A percentile compares a stretch with the other conserved stretches of the same genome.
Evolutionary conservation across 2,329 filamentous ascomycete species (phyloP).

Genomic region (Alternaria viburni): DNA sequence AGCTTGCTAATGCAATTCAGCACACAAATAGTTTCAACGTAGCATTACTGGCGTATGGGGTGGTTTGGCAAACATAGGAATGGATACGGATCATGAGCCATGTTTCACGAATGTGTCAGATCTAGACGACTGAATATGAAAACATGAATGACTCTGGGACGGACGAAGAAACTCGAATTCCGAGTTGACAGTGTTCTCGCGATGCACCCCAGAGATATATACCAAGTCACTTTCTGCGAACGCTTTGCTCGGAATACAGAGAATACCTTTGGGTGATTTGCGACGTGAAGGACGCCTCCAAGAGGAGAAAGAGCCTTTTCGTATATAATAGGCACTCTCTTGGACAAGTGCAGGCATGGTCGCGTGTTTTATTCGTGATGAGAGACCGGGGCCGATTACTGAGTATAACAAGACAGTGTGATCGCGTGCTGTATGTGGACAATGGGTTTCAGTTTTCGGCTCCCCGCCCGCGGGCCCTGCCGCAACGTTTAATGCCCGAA

Average conservation of each 20-base stretch:
- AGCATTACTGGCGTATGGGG: slow-evolving; percentile 20
- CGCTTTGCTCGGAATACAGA: background rate
- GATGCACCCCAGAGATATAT: background rate
- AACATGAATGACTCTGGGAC: background rate
- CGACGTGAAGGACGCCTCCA: background rate
- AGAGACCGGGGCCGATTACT: background rate
- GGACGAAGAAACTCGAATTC: background rate
- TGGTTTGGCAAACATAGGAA: background rate
- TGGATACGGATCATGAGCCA: slow-evolving; percentile 11
- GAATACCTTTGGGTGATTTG: background rate
- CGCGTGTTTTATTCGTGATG: background rate
- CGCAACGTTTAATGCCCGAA: background rate
- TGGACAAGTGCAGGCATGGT: background rate
- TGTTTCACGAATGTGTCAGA: slow-evolving; percentile 11
- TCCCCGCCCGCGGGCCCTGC: slow-evolving; percentile 13
- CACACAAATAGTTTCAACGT: slow-evolving; percentile 29
- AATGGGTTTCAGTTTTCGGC: slow-evolving; percentile 8
- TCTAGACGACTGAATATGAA: background rate
- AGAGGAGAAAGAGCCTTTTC: background rate
- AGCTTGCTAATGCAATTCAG: slow-evolving; percentile 14
- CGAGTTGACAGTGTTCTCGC: background rate
- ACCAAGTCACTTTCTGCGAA: background rate
- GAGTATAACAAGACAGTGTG: background rate
- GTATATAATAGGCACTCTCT: background rate
- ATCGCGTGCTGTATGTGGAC: background rate